Conservation (phyloP, 179 eudicot genomes). For the Vitellaria paradoxa region DNA sequence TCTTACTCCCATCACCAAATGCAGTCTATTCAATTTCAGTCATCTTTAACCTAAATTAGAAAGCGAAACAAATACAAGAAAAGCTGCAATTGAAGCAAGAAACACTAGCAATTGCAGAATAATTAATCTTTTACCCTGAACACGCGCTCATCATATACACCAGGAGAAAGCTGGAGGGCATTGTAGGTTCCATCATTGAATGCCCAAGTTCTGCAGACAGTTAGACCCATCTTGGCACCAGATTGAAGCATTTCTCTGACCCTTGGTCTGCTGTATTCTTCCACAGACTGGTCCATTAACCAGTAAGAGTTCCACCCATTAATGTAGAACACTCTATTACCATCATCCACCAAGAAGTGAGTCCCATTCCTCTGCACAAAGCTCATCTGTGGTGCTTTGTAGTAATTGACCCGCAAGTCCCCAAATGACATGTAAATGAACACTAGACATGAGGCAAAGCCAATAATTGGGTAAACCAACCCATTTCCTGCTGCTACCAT, state of each 20-base stretch:
- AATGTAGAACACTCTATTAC: constrained; percentile 51
- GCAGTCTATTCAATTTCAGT: too few relatives aligned
- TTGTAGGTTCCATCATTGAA: constrained; percentile 87
- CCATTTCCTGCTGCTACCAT: constrained; percentile 11
- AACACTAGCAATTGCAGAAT: background rate
- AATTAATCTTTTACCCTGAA: constrained; percentile 57
- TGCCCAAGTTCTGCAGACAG: constrained; percentile 96
- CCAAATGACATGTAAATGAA: constrained; percentile 25
- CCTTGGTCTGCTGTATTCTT: constrained; percentile 40
- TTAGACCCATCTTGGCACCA: constrained; percentile 93
- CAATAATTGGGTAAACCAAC: constrained; percentile 8
- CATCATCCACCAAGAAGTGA: constrained; percentile 66
- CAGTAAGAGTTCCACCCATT: constrained; percentile 99
- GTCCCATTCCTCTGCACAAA: constrained; percentile 84
- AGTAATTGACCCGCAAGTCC: constrained; percentile 26
- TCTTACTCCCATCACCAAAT: too few relatives aligned
- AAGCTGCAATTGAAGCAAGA: background rate
- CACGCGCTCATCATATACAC: constrained; percentile 64
- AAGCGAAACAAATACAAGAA: background rate
- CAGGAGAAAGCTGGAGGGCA: constrained; percentile 92
- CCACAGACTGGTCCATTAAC: constrained; percentile 91
- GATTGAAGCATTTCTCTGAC: constrained; percentile 59
- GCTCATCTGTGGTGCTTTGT: constrained; percentile 32
- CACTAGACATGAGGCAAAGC: constrained; percentile 4
- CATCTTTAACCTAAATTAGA: too few relatives aligned